These are phyloP conservation scores for Rhizopus sp. DNA, from an alignment of 371 early-diverging fungal genomes.

Conservation along the genomic window DNA sequence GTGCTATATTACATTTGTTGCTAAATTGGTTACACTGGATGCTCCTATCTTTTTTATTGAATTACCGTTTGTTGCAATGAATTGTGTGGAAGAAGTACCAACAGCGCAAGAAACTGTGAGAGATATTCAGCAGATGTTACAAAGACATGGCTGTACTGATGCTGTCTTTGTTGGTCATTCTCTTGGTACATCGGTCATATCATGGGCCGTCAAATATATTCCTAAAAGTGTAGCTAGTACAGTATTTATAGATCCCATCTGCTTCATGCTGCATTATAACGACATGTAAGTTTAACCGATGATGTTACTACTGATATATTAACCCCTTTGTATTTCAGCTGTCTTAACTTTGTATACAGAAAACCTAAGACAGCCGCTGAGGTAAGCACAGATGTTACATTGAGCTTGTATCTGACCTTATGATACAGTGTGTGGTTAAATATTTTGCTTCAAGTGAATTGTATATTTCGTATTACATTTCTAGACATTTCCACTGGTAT, in stretches of 20 bases:
- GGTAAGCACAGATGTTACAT: conserved; percentile 16
- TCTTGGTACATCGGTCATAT: conserved; percentile 62
- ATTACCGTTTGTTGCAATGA: conserved; percentile 71
- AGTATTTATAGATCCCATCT: conserved; percentile 68
- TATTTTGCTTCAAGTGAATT: conserved; percentile 72
- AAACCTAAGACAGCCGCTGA: conserved; percentile 63
- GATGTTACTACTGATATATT: neutral
- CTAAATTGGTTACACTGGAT: conserved; percentile 37
- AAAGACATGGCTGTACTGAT: conserved; percentile 49
- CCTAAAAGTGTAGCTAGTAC: conserved; percentile 50
- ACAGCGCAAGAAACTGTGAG: conserved; percentile 60
- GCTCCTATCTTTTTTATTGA: conserved; percentile 71
- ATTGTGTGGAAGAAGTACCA: conserved; percentile 61
- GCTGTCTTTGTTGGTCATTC: conserved; percentile 75
- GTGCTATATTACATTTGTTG: conserved; percentile 58
- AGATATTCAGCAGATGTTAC: conserved; percentile 65
- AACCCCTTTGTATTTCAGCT: conserved; percentile 21
- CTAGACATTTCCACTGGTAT: conserved; percentile 70
- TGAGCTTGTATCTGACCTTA: no score
- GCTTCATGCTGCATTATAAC: conserved; percentile 68
- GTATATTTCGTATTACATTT: conserved; percentile 66
- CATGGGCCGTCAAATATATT: conserved; percentile 53
- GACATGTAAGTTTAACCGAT: conserved; percentile 40
- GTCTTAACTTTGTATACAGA: conserved; percentile 71
- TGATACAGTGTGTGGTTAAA: conserved; percentile 51